These are phyloP conservation scores for Cotoneaster glaucophyllus DNA, from an alignment of 306 rosid genomes.

Conservation along the genomic window DNA sequence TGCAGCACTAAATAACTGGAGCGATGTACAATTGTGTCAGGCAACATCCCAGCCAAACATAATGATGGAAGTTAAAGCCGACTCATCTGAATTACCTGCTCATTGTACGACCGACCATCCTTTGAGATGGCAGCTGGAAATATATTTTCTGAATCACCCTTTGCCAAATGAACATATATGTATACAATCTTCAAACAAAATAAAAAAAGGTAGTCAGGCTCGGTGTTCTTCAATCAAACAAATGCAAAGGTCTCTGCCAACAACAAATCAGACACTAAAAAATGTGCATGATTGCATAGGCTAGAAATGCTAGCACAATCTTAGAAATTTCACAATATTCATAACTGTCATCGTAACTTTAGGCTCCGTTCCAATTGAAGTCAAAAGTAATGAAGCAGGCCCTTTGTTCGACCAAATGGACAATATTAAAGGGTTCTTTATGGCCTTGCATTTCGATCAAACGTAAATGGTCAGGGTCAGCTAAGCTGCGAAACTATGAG, in stretches of 20 bases:
- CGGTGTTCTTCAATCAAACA: neutral
- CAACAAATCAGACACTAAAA: no score
- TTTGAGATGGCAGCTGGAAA: slow-evolving; percentile 91
- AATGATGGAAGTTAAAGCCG: neutral
- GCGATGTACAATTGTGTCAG: slow-evolving; percentile 13
- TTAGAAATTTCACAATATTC: no score
- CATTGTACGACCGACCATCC: slow-evolving; percentile 98
- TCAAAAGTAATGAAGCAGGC: no score
- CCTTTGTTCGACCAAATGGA: no score
- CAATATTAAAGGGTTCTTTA: no score
- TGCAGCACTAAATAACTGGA: slow-evolving; percentile 87
- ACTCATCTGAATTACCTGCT: slow-evolving; percentile 50
- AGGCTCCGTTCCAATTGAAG: no score
- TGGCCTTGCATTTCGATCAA: no score
- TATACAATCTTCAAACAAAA: slow-evolving; percentile 60
- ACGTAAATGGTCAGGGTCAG: neutral
- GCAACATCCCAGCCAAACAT: slow-evolving; percentile 5
- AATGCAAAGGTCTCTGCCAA: no score
- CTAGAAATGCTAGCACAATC: no score
- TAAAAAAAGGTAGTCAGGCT: neutral
- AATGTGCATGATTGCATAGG: no score
- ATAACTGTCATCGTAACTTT: no score
- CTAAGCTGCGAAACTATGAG: neutral
- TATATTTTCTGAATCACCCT: slow-evolving; percentile 66
- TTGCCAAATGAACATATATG: slow-evolving; percentile 85